These are phyloP conservation scores for Obba rivulosa DNA, from an alignment of 768 basidiomycete genomes.

Conservation along the genomic window DNA sequence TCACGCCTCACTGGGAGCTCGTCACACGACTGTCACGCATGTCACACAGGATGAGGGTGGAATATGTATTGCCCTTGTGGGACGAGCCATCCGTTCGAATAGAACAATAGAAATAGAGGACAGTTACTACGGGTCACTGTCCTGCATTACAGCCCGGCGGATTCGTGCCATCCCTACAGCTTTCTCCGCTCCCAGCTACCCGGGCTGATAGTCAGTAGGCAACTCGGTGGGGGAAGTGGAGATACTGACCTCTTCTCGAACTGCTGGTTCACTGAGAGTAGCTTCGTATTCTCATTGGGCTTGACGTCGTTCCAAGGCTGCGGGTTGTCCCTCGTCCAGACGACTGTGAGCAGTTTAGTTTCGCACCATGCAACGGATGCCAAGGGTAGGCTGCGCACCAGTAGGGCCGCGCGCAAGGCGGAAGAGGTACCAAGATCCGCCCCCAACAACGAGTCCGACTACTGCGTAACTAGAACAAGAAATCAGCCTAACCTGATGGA, in stretches of 20 bases:
- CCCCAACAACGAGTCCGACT: conserved; percentile 39
- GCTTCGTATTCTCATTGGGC: conserved; percentile 68
- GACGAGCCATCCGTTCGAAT: neutral
- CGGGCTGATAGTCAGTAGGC: conserved; percentile 3
- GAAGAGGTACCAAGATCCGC: conserved; percentile 38
- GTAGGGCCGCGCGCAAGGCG: conserved; percentile 40
- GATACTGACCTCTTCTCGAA: conserved; percentile 64
- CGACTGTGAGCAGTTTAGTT: conserved; percentile 29
- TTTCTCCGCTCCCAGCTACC: conserved; percentile 72
- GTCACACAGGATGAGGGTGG: neutral
- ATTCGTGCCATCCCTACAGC: conserved; percentile 36
- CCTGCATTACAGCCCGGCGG: neutral
- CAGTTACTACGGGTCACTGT: neutral
- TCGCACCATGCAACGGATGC: neutral
- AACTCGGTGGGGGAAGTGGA: conserved; percentile 1
- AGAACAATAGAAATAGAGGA: neutral
- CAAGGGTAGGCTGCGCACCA: conserved; percentile 18
- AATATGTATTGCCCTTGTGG: too few species aligned
- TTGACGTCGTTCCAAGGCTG: conserved; percentile 85
- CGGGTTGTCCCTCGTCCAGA: conserved; percentile 71
- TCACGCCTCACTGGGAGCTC: neutral
- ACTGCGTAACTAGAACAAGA: conserved; percentile 36
- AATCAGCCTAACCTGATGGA: neutral
- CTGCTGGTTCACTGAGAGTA: conserved; percentile 64
- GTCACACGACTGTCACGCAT: neutral